A percentile compares a stretch with the other conserved stretches of the same genome.
These are phyloP conservation scores for Cutaneotrichosporon spelunceum DNA, from an alignment of 1,284 basidiomycete genomes.

Conservation along the genomic window DNA sequence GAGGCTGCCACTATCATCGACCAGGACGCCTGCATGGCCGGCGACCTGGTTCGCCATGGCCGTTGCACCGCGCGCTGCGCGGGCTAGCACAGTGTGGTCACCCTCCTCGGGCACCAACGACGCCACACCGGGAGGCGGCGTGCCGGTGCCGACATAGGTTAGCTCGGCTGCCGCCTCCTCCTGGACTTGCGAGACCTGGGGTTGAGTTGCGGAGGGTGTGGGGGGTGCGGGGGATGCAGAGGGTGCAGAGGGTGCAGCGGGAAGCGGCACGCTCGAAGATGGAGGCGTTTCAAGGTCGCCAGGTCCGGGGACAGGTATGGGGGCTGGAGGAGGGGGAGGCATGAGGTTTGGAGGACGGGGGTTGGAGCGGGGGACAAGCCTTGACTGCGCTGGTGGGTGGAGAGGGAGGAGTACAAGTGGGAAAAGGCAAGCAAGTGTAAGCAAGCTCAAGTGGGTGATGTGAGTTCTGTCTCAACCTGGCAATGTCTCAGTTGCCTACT, in stretches of 20 bases:
- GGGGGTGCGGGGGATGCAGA: too few relatives aligned
- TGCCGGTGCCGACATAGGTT: background rate
- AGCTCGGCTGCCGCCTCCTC: background rate
- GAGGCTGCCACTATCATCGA: constrained; percentile 69
- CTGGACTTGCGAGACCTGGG: too few relatives aligned
- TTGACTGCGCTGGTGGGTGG: too few relatives aligned
- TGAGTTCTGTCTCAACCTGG: too few relatives aligned
- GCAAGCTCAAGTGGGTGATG: too few relatives aligned
- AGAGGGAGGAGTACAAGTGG: too few relatives aligned
- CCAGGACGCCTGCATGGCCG: constrained; percentile 75
- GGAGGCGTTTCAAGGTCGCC: background rate
- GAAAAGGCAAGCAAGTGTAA: too few relatives aligned
- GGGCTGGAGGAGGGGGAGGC: background rate
- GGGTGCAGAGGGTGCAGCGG: background rate
- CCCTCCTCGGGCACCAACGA: background rate
- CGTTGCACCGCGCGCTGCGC: background rate
- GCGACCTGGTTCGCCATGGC: constrained; percentile 69
- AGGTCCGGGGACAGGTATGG: background rate
- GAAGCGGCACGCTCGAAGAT: background rate
- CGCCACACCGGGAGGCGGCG: background rate
- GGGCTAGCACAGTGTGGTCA: background rate
- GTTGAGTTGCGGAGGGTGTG: too few relatives aligned
- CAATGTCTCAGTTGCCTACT: too few relatives aligned
- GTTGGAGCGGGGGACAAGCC: background rate
- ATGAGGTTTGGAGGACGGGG: background rate